These are phyloP conservation scores for Populus hybrid DNA, from an alignment of 441 rosid species.

Conservation along the genomic window DNA sequence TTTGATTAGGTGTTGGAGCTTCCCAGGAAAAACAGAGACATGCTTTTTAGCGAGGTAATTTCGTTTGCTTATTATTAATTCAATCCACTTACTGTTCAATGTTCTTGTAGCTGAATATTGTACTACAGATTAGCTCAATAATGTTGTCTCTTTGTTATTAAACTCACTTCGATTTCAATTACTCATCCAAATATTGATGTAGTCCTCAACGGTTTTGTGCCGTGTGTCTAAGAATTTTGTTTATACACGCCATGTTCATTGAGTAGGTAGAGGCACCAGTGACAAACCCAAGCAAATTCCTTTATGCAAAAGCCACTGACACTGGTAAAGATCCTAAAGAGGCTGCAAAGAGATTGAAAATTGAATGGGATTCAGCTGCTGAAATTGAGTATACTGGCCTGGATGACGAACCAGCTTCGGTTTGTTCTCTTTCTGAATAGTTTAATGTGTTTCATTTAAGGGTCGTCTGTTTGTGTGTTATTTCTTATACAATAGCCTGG, in stretches of 20 bases:
- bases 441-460: background rate
- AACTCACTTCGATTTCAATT: no score
- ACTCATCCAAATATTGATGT: no score
- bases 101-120: no score
- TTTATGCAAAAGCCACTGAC: slow-evolving; percentile 80
- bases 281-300: slow-evolving; percentile 59
- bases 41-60: slow-evolving; percentile 76
- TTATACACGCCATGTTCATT: slow-evolving; percentile 15
- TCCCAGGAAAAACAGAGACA: slow-evolving; percentile 77
- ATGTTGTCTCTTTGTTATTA: no score
- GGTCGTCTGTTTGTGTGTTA: background rate
- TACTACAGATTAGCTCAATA: no score
- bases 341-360: slow-evolving; percentile 79
- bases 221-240: background rate
- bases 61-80: background rate
- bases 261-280: slow-evolving; percentile 57
- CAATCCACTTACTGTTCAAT: no score
- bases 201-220: no score
- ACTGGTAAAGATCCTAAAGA: slow-evolving; percentile 73
- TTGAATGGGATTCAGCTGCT: slow-evolving; percentile 96
- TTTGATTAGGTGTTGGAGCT: slow-evolving; percentile 66
- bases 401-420: slow-evolving; percentile 59
- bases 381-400: slow-evolving; percentile 58
- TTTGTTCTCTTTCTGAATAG: slow-evolving; percentile 36
- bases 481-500: no score